Percentiles rank a stretch among this genome's conserved stretches.
Conservation (phyloP, 352 stramenopile species). For the Phytophthora citricola region DNA sequence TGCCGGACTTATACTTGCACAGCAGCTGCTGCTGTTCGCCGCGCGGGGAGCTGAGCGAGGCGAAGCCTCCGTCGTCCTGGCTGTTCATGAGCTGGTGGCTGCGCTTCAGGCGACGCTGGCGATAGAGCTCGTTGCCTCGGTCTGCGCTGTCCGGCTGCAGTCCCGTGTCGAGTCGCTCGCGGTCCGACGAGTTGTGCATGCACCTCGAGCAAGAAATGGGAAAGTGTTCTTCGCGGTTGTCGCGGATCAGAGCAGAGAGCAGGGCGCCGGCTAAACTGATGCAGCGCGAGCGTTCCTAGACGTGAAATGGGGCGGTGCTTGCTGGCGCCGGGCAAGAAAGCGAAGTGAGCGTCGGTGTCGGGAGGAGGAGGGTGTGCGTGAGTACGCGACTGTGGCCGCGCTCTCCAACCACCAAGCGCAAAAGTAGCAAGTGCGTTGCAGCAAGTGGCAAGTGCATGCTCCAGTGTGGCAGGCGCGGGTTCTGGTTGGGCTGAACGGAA, state of each 20-base stretch:
- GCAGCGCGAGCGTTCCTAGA: conserved; percentile 9
- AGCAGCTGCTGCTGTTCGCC: conserved; percentile 53
- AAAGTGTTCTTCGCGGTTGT: conserved; percentile 9
- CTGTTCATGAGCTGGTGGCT: conserved; percentile 41
- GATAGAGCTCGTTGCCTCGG: conserved; percentile 41
- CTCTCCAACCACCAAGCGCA: conserved; percentile 37
- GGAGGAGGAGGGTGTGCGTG: conserved; percentile 7
- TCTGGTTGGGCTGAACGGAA: conserved; percentile 47
- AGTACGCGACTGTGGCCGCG: conserved; percentile 23
- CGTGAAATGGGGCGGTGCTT: conserved; percentile 23
- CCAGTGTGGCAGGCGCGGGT: conserved; percentile 33
- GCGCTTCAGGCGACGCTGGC: conserved; percentile 40
- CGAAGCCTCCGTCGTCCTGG: conserved; percentile 40
- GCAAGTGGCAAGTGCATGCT: conserved; percentile 47
- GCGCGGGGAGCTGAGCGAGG: conserved; percentile 48
- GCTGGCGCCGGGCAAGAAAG: conserved; percentile 34
- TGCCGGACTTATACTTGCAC: conserved; percentile 90
- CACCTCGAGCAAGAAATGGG: conserved; percentile 13
- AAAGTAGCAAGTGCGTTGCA: conserved; percentile 53
- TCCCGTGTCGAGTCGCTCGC: conserved; percentile 39
- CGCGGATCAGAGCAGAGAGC: conserved; percentile 14
- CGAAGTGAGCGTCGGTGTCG: conserved; percentile 32
- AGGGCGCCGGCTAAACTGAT: conserved; percentile 9
- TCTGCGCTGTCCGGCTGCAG: conserved; percentile 35
- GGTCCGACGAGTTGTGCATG: conserved; percentile 41